phyloP scores from a whole-genome alignment of 192 early-diverging fungal species.

The Coemansia erecta region DNA sequence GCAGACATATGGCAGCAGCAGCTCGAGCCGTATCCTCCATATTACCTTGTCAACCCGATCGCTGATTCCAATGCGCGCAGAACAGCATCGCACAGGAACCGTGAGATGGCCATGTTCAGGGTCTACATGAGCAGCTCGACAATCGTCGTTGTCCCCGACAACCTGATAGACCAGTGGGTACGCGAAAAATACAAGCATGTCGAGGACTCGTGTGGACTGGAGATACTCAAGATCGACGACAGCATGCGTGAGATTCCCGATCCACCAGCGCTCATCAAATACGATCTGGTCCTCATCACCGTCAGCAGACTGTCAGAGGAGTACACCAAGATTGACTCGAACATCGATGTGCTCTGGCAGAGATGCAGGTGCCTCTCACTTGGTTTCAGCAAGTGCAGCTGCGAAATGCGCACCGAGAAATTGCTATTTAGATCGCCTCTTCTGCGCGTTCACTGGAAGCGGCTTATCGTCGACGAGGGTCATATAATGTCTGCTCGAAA shows the following conservation, averaged over 20 bases:
- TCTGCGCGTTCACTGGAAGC: conserved; percentile 70
- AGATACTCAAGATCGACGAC: conserved; percentile 58
- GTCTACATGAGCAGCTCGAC: conserved; percentile 65
- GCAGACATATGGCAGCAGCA: conserved; percentile 21
- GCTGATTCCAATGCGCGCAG: conserved; percentile 11
- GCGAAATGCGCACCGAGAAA: conserved; percentile 12
- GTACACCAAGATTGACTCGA: conserved; percentile 46
- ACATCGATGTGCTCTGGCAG: conserved; percentile 39
- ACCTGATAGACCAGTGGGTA: conserved; percentile 72
- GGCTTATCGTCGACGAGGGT: conserved; percentile 83
- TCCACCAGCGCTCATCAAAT: conserved; percentile 54
- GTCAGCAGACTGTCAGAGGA: conserved; percentile 64
- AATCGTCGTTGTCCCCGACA: conserved; percentile 76
- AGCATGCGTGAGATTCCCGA: conserved; percentile 51
- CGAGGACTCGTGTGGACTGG: conserved; percentile 27
- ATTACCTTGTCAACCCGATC: conserved; percentile 55
- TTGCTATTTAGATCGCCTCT: conserved; percentile 60
- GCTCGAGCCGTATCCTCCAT: conserved; percentile 55
- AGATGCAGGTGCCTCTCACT: conserved; percentile 40
- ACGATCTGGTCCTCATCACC: conserved; percentile 73
- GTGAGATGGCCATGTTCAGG: conserved; percentile 20
- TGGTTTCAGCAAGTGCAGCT: conserved; percentile 17
- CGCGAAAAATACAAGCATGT: conserved; percentile 73
- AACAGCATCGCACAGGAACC: no score
- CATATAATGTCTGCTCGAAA: conserved; percentile 63